phyloP scores from a whole-genome alignment of 2,329 filamentous ascomycete species.

The Arthrobotrys conoides region DNA sequence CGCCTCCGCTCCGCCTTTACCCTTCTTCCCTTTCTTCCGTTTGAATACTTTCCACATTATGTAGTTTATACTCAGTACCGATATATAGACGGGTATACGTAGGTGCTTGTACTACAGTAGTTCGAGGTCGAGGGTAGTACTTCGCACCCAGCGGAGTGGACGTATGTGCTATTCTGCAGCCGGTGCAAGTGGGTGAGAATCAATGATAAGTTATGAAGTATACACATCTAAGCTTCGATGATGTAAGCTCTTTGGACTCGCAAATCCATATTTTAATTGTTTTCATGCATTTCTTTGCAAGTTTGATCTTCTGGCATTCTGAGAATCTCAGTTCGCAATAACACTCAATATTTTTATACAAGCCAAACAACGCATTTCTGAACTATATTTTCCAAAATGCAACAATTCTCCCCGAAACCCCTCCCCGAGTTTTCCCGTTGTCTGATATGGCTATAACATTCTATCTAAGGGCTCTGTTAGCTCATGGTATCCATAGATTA shows the following conservation, averaged over 20 bases:
- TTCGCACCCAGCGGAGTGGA: too few relatives aligned
- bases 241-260: too few relatives aligned
- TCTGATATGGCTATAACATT: not conserved
- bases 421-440: not conserved
- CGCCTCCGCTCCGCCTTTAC: not conserved
- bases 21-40: not conserved
- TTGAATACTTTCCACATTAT: not conserved
- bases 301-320: not conserved
- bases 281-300: too few relatives aligned
- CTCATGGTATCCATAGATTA: not conserved
- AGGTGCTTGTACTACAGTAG: too few relatives aligned
- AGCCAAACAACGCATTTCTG: conserved; percentile 9
- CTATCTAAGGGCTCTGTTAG: not conserved
- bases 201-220: too few relatives aligned
- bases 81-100: too few relatives aligned
- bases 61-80: not conserved
- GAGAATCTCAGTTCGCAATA: not conserved
- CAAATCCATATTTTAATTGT: too few relatives aligned
- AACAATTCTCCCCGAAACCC: not conserved
- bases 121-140: too few relatives aligned
- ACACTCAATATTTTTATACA: not conserved
- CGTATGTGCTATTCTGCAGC: too few relatives aligned
- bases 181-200: too few relatives aligned
- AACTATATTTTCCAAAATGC: not conserved
- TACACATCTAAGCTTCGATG: too few relatives aligned